Evolutionary conservation across 2,329 filamentous ascomycete genomes (phyloP), one percentile per base, ranked within the genome.

Genomic region (Phaeosphaeria sp.): DNA sequence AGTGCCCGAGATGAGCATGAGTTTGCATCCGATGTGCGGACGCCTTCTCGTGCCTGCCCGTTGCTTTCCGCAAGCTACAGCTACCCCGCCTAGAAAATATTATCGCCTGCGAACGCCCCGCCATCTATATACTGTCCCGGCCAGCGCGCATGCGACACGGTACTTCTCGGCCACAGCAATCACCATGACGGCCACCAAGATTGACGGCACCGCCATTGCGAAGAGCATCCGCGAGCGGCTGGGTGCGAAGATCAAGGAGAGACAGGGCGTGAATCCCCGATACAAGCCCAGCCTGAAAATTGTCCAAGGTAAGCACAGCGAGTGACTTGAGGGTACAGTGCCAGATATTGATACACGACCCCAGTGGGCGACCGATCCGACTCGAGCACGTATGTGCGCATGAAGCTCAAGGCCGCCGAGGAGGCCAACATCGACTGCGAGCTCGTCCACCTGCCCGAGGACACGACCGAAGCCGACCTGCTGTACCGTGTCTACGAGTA

Each of bases 371-470:
- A 93, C 78, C 89, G 95, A 71, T 92, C 91, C 66, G 95, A 99
- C 81, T 97, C 93, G 39, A 90, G 91, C 73, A 98, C 94, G 52
- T 99, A 99, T 90, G 94, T 99, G 80, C 93, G 93, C 81, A 99
- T 99, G 95, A 99, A 99, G 84, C 83, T 97, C 74, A 99, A 97
- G 85, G 95, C 95, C 66, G 95, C 95, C 57, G 84, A 91, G 77
- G 95, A 98, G 91, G 93, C 93, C 73, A 92, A 92, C 73, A 97
- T 99, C 75, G 84, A 86, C 63, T 97, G 94, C 82, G 90, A 93
- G 72, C 82, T 97, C 63, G 83, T 96, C 67, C 91, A 94, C 74
- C 91, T 93, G 71, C 88, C 91, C 50, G 91, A 94, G 70, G 84
- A 88, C 60, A 90, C 93, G 76, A 87, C 89, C 54, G 92, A 98